These are phyloP conservation scores for Nematocida sp. DNA, from an alignment of 371 early-diverging fungal genomes.

Conservation along the genomic window DNA sequence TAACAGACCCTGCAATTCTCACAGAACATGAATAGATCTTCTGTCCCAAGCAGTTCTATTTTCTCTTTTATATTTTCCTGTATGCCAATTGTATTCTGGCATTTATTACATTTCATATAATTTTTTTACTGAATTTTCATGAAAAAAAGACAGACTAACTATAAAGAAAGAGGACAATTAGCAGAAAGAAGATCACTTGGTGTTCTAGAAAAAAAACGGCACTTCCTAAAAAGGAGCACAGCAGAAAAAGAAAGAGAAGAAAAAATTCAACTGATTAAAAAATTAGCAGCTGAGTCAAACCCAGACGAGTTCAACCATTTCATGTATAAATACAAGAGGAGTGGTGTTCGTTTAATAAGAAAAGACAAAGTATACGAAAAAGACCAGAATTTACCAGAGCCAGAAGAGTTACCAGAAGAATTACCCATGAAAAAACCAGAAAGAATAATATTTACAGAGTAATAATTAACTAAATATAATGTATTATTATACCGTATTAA, in stretches of 20 bases:
- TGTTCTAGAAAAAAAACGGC: constrained; percentile 60
- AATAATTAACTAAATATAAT: too few relatives aligned
- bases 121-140: constrained; percentile 50
- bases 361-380: constrained; percentile 17
- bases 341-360: constrained; percentile 22
- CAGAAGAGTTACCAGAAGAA: not conserved
- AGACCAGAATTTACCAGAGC: not conserved
- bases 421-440: not conserved
- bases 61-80: constrained; percentile 36
- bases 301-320: constrained; percentile 64
- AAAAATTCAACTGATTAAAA: constrained; percentile 53
- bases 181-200: constrained; percentile 51
- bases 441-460: not conserved
- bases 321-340: constrained; percentile 53
- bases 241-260: constrained; percentile 41
- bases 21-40: constrained; percentile 17
- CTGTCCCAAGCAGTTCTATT: constrained; percentile 26
- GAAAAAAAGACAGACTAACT: constrained; percentile 52
- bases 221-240: constrained; percentile 39
- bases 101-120: constrained; percentile 56
- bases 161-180: constrained; percentile 55
- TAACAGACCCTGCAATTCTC: constrained; percentile 38
- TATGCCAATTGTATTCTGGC: constrained; percentile 17
- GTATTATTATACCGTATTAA: too few relatives aligned
- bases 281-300: constrained; percentile 49